Conservation (phyloP, 805 yeast species). For the Schizosaccharomyces japonicus region DNA sequence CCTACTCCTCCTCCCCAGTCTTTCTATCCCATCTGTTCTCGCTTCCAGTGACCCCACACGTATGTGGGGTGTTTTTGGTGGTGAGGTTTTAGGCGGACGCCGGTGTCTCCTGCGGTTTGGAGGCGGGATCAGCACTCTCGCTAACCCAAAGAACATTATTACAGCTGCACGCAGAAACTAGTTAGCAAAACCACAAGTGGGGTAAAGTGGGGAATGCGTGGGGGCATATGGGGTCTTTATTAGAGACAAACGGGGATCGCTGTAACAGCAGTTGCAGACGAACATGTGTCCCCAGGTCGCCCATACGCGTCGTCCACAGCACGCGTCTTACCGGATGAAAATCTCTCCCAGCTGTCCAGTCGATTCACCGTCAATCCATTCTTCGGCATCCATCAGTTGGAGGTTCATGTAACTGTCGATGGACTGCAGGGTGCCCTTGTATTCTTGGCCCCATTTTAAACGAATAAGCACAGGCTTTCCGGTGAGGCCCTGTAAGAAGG, state of each 20-base stretch:
- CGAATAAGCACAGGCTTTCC: slow-evolving; percentile 49
- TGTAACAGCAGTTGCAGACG: too few relatives aligned
- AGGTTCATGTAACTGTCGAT: slow-evolving; percentile 86
- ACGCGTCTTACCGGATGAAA: slow-evolving; percentile 26
- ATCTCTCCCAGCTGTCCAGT: slow-evolving; percentile 46
- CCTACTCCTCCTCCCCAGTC: too few relatives aligned
- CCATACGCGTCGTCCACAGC: background rate
- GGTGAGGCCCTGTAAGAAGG: slow-evolving; percentile 59
- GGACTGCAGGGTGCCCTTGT: slow-evolving; percentile 51
- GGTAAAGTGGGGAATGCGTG: too few relatives aligned
- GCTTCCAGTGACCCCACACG: too few relatives aligned
- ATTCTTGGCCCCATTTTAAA: slow-evolving; percentile 76
- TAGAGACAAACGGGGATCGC: too few relatives aligned
- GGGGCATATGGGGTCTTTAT: too few relatives aligned
- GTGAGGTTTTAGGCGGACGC: background rate
- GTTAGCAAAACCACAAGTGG: slow-evolving; percentile 19
- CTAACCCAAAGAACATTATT: slow-evolving; percentile 16
- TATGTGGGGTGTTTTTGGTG: too few relatives aligned
- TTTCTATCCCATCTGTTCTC: too few relatives aligned
- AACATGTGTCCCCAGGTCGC: background rate
- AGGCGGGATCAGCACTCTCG: background rate
- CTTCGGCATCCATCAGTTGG: slow-evolving; percentile 40
- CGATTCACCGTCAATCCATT: slow-evolving; percentile 24
- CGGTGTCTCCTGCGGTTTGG: background rate
- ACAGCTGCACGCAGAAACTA: slow-evolving; percentile 20